phyloP scores from a whole-genome alignment of 768 basidiomycete species.

The Tricholoma flavovirens region DNA sequence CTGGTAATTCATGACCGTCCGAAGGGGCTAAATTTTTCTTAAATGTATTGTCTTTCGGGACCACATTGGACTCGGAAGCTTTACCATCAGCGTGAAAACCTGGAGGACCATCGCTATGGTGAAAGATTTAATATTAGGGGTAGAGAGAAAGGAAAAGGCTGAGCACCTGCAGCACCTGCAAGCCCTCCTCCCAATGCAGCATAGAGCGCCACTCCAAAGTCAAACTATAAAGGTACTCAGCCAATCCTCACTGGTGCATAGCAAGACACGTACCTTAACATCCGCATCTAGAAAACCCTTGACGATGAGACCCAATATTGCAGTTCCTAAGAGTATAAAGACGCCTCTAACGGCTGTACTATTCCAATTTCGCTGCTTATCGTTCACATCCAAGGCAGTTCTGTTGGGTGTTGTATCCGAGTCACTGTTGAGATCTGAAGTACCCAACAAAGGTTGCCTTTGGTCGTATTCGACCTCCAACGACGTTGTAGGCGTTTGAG shows the following conservation, averaged over 20 bases:
- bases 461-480: conserved; percentile 12
- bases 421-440: too few species aligned
- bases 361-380: conserved; percentile 15
- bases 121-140: conserved; percentile 1
- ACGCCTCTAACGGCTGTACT: conserved; percentile 26
- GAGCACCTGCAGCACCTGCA: conserved; percentile 76
- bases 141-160: background rate
- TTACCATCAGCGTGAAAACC: conserved; percentile 80
- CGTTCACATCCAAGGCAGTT: background rate
- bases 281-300: conserved; percentile 70
- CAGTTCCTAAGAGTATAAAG: conserved; percentile 29
- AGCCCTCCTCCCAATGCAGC: conserved; percentile 86
- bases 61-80: background rate
- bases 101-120: conserved; percentile 87
- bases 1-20: conserved; percentile 98
- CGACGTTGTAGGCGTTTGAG: background rate
- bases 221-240: conserved; percentile 49
- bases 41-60: conserved; percentile 1
- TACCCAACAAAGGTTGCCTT: conserved; percentile 19
- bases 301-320: conserved; percentile 48
- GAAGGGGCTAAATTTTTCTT: conserved; percentile 54
- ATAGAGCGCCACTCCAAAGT: conserved; percentile 69
- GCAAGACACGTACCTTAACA: conserved; percentile 45
- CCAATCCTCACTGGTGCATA: background rate
- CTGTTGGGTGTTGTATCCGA: conserved; percentile 4